phyloP scores from a whole-genome alignment of 768 basidiomycete species.

The Tylopilus balloui region DNA sequence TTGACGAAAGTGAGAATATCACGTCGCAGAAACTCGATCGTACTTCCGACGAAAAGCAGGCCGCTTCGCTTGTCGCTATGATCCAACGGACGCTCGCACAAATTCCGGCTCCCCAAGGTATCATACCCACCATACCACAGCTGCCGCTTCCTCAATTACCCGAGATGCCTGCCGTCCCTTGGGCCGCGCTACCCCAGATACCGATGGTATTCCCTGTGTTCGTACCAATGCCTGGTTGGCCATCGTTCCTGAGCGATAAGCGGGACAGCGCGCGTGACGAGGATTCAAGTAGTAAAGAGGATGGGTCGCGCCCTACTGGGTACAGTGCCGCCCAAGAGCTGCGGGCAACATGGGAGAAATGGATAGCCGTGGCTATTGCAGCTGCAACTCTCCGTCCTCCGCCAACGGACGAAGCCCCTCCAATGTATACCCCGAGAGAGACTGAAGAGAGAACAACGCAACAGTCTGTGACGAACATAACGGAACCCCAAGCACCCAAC shows the following conservation, averaged over 20 bases:
- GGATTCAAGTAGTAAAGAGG: conserved; percentile 31
- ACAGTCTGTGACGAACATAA: conserved; percentile 1
- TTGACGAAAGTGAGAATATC: conserved; percentile 15
- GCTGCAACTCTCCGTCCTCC: conserved; percentile 42
- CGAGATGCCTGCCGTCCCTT: conserved; percentile 60
- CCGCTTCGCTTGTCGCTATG: conserved; percentile 58
- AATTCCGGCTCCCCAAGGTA: conserved; percentile 51
- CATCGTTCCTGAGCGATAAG: conserved; percentile 55
- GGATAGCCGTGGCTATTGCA: conserved; percentile 54
- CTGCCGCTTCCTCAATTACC: conserved; percentile 55
- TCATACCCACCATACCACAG: conserved; percentile 52
- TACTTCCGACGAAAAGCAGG: conserved; percentile 33
- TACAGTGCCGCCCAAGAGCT: conserved; percentile 57
- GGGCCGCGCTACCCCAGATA: conserved; percentile 60
- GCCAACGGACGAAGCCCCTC: conserved; percentile 54
- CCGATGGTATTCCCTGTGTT: conserved; percentile 78
- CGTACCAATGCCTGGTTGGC: conserved; percentile 64
- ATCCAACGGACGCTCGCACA: conserved; percentile 70
- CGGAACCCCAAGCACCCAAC: conserved; percentile 1
- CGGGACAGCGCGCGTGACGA: conserved; percentile 33
- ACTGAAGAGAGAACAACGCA: conserved; percentile 15
- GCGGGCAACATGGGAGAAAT: conserved; percentile 72
- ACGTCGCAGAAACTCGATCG: conserved; percentile 18
- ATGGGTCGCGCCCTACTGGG: conserved; percentile 34
- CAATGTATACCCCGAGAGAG: conserved; percentile 68